phyloP scores from a whole-genome alignment of 2,329 filamentous ascomycete species.

The Clarireedia homoeocarpa region DNA sequence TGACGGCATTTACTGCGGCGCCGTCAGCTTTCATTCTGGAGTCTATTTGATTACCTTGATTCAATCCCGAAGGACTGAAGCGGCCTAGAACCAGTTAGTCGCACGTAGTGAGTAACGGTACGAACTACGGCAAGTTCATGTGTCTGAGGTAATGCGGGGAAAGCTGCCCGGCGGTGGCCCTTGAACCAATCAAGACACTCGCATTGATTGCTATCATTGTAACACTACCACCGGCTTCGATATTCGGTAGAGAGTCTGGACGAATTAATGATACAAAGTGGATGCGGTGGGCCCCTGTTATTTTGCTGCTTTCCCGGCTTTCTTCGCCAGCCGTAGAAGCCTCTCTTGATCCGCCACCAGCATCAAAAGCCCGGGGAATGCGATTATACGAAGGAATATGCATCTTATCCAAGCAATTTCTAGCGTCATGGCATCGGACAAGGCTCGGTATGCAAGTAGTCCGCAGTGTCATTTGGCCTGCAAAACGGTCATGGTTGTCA shows the following conservation, averaged over 20 bases:
- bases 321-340: not conserved
- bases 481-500: no score
- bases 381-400: no score
- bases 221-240: conserved; percentile 6
- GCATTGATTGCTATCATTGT: not conserved
- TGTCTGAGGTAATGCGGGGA: conserved; percentile 2
- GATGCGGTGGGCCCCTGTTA: not conserved
- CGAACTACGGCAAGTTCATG: conserved; percentile 4
- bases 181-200: not conserved
- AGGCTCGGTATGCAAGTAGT: no score
- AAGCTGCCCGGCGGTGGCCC: not conserved
- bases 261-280: not conserved
- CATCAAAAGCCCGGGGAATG: not conserved
- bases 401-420: no score
- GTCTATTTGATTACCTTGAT: not conserved
- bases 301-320: not conserved
- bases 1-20: not conserved
- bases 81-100: not conserved
- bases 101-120: conserved; percentile 1
- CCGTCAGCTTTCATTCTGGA: not conserved
- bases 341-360: no score
- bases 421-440: no score
- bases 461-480: no score
- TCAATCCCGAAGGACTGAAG: not conserved
- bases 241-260: conserved; percentile 7